phyloP scores from a whole-genome alignment of 192 early-diverging fungal species.

The Lunasporangiospora selenospora region DNA sequence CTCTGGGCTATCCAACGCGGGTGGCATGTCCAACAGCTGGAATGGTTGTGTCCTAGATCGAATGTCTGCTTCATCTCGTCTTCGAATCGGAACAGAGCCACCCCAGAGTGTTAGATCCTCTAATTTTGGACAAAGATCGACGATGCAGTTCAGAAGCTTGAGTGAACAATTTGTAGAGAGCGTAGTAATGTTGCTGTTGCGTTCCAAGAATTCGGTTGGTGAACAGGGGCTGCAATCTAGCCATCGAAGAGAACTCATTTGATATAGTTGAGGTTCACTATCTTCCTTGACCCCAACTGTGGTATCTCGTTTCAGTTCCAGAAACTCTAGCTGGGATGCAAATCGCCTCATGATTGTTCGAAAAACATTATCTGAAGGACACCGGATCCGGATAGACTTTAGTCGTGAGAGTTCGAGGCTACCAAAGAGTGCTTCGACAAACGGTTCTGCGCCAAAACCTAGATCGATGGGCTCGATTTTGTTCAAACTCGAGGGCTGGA shows the following conservation, averaged over 20 bases:
- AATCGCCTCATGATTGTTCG: background rate
- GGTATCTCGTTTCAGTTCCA: conserved; percentile 12
- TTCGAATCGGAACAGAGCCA: background rate
- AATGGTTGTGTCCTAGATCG: no score
- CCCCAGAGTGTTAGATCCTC: conserved; percentile 25
- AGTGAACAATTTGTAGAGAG: conserved; percentile 24
- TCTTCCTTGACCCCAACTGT: conserved; percentile 1
- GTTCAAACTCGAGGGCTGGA: background rate
- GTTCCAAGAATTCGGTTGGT: conserved; percentile 8
- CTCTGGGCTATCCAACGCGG: no score
- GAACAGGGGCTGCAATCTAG: conserved; percentile 20
- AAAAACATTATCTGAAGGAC: conserved; percentile 7
- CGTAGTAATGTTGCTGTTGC: conserved; percentile 12
- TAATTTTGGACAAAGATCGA: conserved; percentile 7
- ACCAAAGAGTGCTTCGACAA: conserved; percentile 7
- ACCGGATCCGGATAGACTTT: conserved; percentile 4
- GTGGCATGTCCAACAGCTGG: no score
- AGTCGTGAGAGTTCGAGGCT: conserved; percentile 2
- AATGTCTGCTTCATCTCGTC: conserved; percentile 4
- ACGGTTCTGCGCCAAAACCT: background rate
- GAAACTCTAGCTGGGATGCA: conserved; percentile 10
- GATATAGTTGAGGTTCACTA: no score
- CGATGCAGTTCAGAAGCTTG: conserved; percentile 10
- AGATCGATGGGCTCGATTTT: conserved; percentile 15
- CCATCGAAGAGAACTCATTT: background rate